Percentiles rank a stretch among this genome's conserved stretches.
phyloP scores from a whole-genome alignment of 2,329 filamentous ascomycete genomes.

The Chrysoporthe puriensis region DNA sequence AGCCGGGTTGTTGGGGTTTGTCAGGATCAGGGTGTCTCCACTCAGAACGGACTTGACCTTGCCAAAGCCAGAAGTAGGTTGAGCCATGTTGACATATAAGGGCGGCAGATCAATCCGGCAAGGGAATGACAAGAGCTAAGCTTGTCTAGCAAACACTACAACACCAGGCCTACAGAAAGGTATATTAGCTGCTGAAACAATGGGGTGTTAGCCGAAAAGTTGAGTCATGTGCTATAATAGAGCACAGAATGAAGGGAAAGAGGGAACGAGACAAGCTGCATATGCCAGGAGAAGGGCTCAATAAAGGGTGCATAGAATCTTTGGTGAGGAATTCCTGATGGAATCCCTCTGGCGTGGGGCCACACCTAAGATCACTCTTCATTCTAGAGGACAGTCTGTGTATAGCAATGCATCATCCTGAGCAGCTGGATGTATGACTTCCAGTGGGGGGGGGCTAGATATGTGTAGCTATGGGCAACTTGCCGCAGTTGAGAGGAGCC shows the following conservation, averaged over 20 bases:
- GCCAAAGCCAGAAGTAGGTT: conserved; percentile 14
- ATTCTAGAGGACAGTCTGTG: background rate
- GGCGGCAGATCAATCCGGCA: conserved; percentile 2
- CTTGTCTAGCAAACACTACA: background rate
- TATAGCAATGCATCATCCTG: background rate
- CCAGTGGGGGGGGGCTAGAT: background rate
- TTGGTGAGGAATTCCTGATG: background rate
- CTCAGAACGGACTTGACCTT: conserved; percentile 93
- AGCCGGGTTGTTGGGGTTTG: conserved; percentile 77
- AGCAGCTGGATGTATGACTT: background rate
- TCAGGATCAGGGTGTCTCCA: conserved; percentile 87
- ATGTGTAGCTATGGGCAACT: background rate
- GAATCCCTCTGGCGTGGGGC: background rate
- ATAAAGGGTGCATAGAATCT: background rate
- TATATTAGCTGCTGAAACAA: background rate
- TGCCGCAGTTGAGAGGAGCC: background rate
- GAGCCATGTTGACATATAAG: conserved; percentile 22
- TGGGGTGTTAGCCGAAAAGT: background rate
- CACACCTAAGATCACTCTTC: background rate
- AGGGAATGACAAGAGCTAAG: conserved; percentile 2
- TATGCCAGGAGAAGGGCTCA: background rate
- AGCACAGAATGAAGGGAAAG: background rate
- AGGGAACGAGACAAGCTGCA: background rate
- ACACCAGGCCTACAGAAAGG: background rate
- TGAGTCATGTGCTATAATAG: background rate